These are phyloP conservation scores for Fusarium pseudocircinatum DNA, from an alignment of 2,329 filamentous ascomycete genomes.

Conservation along the genomic window DNA sequence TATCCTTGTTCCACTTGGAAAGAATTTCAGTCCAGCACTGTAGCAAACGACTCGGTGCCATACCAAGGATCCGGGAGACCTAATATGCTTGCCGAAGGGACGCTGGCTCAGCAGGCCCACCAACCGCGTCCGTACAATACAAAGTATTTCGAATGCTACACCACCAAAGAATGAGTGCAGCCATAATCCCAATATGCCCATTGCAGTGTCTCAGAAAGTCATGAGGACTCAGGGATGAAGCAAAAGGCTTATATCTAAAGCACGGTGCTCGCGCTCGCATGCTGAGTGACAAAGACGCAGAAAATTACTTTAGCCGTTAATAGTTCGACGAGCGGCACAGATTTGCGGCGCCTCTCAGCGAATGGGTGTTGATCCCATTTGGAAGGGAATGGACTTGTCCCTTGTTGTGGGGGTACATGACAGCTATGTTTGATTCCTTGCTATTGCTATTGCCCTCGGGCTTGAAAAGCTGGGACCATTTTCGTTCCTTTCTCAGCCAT, in stretches of 20 bases:
- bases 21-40: slow-evolving; percentile 18
- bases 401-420: slow-evolving; percentile 25
- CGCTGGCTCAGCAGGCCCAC: not conserved
- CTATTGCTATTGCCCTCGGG: not conserved
- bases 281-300: slow-evolving; percentile 7
- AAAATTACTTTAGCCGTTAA: slow-evolving; percentile 19
- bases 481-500: slow-evolving; percentile 13
- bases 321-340: slow-evolving; percentile 27
- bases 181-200: not conserved
- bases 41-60: slow-evolving; percentile 14
- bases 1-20: slow-evolving; percentile 25
- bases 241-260: slow-evolving; percentile 2
- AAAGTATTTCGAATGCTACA: not conserved
- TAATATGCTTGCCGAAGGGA: slow-evolving; percentile 10
- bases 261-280: slow-evolving; percentile 10
- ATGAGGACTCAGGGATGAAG: slow-evolving; percentile 5
- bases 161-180: not conserved
- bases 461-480: slow-evolving; percentile 8
- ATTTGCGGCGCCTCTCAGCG: slow-evolving; percentile 23
- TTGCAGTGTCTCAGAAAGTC: slow-evolving; percentile 19
- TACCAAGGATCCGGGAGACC: slow-evolving; percentile 25
- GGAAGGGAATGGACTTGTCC: slow-evolving; percentile 30
- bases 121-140: not conserved
- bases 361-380: slow-evolving; percentile 41
- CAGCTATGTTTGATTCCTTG: slow-evolving; percentile 5